phyloP scores from a whole-genome alignment of 371 early-diverging fungal genomes.

The Zychaea mexicana region DNA sequence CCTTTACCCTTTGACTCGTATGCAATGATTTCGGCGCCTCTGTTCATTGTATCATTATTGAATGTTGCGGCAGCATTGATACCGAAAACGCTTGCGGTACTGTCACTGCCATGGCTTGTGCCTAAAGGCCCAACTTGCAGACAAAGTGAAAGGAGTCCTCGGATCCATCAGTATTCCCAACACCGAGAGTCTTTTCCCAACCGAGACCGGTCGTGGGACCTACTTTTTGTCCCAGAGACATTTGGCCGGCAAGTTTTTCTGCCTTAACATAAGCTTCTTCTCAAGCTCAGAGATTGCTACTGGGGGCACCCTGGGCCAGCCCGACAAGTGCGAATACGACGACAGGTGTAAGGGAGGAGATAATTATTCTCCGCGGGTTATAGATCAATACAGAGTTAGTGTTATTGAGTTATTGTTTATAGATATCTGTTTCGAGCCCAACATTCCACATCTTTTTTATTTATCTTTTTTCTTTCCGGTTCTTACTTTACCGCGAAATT shows the following conservation, averaged over 20 bases:
- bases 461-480: no score
- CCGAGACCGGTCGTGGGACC: conserved; percentile 56
- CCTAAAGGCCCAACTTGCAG: conserved; percentile 63
- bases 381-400: no score
- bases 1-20: conserved; percentile 55
- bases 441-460: no score
- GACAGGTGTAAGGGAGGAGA: neutral
- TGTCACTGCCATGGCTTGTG: conserved; percentile 39
- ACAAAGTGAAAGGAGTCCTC: conserved; percentile 49
- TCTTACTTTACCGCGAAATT: no score
- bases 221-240: conserved; percentile 48
- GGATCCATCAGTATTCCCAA: conserved; percentile 49
- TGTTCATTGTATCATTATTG: conserved; percentile 42
- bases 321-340: neutral
- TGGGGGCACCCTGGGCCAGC: neutral
- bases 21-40: conserved; percentile 53
- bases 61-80: conserved; percentile 58
- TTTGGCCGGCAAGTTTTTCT: conserved; percentile 22
- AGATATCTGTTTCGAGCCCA: no score
- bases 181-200: conserved; percentile 38
- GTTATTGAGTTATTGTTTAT: no score
- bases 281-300: conserved; percentile 20
- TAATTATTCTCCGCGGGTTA: no score
- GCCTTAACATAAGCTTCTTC: conserved; percentile 44
- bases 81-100: conserved; percentile 49